These are phyloP conservation scores for Prosopis cineraria DNA, from an alignment of 306 rosid genomes.

Conservation along the genomic window DNA sequence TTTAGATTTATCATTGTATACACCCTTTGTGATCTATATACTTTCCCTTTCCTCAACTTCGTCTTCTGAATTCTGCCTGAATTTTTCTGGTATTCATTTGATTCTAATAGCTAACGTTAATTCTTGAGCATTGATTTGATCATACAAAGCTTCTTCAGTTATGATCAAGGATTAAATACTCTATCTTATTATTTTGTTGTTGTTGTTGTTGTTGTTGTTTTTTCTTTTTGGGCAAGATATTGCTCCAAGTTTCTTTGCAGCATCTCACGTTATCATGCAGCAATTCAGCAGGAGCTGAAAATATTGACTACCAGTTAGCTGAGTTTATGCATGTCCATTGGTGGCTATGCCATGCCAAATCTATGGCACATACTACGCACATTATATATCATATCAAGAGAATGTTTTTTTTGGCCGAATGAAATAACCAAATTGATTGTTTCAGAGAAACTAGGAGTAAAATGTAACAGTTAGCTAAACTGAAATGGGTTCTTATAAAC, in stretches of 20 bases:
- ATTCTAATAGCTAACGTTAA: constrained; percentile 26
- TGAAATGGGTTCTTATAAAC: constrained; percentile 11
- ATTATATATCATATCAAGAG: constrained; percentile 18
- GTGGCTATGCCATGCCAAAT: not conserved
- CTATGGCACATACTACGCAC: constrained; percentile 6
- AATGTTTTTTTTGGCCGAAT: not conserved
- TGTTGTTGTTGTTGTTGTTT: no score
- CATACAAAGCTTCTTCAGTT: constrained; percentile 3
- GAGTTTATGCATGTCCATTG: not conserved
- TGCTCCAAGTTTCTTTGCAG: not conserved
- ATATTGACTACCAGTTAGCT: not conserved
- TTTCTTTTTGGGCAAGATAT: no score
- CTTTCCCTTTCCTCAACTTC: constrained; percentile 38
- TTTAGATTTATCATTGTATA: constrained; percentile 36
- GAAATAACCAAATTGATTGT: not conserved
- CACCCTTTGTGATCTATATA: constrained; percentile 38
- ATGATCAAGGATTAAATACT: not conserved
- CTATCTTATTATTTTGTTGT: not conserved
- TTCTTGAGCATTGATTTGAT: constrained; percentile 7
- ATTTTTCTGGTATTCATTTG: constrained; percentile 25
- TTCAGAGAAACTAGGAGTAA: not conserved
- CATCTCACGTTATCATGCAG: constrained; percentile 3
- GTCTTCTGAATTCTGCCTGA: constrained; percentile 16
- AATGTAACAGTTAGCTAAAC: constrained; percentile 12
- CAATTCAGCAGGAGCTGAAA: not conserved